Evolutionary conservation across 1,284 basidiomycete genomes (phyloP), one percentile per base, ranked within the genome.

Genomic region (Blastosporella zonata): DNA sequence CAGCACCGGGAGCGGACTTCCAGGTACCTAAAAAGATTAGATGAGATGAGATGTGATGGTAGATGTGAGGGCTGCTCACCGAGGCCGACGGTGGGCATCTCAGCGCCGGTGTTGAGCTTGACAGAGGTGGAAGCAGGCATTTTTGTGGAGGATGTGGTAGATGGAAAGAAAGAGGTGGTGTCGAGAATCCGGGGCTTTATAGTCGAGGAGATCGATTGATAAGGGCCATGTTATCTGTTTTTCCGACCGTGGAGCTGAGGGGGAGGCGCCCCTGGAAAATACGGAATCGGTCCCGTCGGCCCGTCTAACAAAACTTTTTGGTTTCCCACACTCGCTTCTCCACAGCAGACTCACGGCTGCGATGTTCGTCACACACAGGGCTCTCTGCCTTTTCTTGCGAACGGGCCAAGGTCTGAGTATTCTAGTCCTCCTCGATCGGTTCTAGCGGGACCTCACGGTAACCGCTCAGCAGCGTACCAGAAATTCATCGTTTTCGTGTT

Each of bases 61-160:
- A 22, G 23, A 27, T 8, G 22, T 35, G 20, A 52, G 28, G 50
- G 51, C 20, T 27, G 23, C 65, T 35, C 58, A 81, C 89, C 89
- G 47, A 93, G 79, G 41, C 90, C 90, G 45, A 90, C 68, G 17
- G 80, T 79, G 60, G 87, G 87, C 75, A 90, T 89, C 58, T 75
- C 68, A 47, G 77, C 79, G 34, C 87, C 87, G 27, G 81, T 89
- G 73, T 88, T 90, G 56, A 90, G 77, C 54, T 74, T 85, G 49
- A 84, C 73, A 40, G 67, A 59, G 38, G 58, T 72, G 49, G 67
- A 70, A 45, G 72, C 68, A 55, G 74, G 70, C 78, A 81, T 80
- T 42, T 45, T 56, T 37, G 39, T n/a, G 28, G 9, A 23, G 18
- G 18, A 22, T 18, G 48, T 39, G 25, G 39, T 27, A 34, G 34